Conservation (phyloP, 345 rosid genomes). For the Melaleuca alternifolia region DNA sequence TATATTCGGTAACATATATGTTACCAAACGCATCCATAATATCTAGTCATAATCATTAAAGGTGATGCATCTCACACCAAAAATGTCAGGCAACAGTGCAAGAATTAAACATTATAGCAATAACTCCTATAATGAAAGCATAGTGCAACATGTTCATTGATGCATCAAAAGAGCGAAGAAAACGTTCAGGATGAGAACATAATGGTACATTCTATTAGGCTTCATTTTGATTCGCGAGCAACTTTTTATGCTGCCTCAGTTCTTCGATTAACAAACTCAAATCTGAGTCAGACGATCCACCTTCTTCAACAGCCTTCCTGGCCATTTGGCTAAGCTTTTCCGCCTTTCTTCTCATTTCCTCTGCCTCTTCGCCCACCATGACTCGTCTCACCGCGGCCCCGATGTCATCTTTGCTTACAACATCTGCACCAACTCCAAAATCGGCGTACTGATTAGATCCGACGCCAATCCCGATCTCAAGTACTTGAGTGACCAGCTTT, state of each 20-base stretch:
- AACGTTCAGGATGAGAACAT: too few species aligned
- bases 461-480: background rate
- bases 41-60: too few species aligned
- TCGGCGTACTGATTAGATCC: background rate
- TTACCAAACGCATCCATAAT: too few species aligned
- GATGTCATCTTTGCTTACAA: background rate
- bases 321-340: conserved; percentile 5
- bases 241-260: background rate
- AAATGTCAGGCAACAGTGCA: too few species aligned
- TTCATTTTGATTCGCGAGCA: background rate
- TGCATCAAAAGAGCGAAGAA: too few species aligned
- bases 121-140: too few species aligned
- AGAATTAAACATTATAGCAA: too few species aligned
- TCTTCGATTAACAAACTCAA: background rate
- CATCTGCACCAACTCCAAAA: background rate
- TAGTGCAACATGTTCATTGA: too few species aligned
- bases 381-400: background rate
- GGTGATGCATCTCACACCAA: too few species aligned
- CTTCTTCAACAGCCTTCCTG: conserved; percentile 15
- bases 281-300: conserved; percentile 17
- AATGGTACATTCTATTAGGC: too few species aligned
- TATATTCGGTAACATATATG: too few species aligned
- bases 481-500: background rate
- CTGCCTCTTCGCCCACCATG: background rate
- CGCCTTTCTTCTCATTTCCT: background rate